Evolutionary conservation across 495 filamentous ascomycete species (phyloP).

Genomic region (Xylaria cubensis): DNA sequence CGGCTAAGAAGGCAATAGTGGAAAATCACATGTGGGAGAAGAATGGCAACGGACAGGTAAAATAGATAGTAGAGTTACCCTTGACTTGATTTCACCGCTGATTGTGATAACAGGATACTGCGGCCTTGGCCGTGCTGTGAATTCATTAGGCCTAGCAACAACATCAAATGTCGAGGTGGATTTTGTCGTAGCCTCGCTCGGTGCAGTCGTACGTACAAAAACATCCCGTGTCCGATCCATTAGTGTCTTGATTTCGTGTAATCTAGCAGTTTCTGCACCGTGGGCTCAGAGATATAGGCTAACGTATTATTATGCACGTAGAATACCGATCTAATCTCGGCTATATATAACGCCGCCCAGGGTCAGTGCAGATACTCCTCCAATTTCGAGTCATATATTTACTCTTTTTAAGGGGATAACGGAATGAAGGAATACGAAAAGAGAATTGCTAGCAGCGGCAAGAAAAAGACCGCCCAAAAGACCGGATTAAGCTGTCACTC

Average conservation of each 20-base stretch:
- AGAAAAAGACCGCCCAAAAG: conserved; percentile 39
- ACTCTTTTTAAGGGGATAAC: conserved; percentile 57
- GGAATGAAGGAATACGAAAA: conserved; percentile 62
- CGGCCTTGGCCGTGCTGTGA: conserved; percentile 69
- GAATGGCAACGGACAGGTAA: conserved; percentile 67
- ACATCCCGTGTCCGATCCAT: background rate
- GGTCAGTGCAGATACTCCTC: conserved; percentile 51
- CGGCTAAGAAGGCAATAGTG: conserved; percentile 38
- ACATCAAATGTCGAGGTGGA: conserved; percentile 61
- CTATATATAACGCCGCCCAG: conserved; percentile 77
- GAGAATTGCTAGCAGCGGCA: conserved; percentile 44
- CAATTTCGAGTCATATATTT: background rate
- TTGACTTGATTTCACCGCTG: background rate
- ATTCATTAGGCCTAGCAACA: conserved; percentile 59
- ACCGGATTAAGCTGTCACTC: conserved; percentile 47
- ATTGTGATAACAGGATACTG: conserved; percentile 54
- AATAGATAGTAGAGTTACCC: background rate
- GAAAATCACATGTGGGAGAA: conserved; percentile 60
- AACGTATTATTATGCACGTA: conserved; percentile 35
- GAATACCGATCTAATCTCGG: conserved; percentile 69
- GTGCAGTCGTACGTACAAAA: conserved; percentile 37
- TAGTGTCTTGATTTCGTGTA: background rate
- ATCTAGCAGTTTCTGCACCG: background rate
- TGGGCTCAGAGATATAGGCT: background rate
- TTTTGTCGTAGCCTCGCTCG: conserved; percentile 77